Conservation (phyloP, 352 stramenopile genomes). For the Globisporangium spiculum region DNA sequence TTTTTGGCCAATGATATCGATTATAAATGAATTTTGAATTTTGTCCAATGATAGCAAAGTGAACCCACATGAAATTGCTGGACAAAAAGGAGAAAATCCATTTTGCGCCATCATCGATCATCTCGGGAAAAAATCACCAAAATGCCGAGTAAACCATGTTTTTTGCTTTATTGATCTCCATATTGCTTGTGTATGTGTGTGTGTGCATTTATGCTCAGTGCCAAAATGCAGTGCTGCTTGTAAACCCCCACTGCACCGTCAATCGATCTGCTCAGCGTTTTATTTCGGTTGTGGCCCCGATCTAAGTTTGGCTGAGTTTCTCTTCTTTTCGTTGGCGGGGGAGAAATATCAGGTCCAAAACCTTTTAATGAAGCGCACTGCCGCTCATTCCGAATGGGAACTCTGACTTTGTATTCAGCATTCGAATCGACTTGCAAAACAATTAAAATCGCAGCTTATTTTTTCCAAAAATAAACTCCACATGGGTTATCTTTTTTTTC, state of each 20-base stretch:
- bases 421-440: background rate
- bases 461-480: background rate
- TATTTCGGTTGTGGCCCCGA: background rate
- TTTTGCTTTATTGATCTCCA: too few relatives aligned
- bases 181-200: too few relatives aligned
- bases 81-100: background rate
- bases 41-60: background rate
- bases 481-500: background rate
- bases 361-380: background rate
- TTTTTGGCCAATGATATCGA: background rate
- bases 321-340: background rate
- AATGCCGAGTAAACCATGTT: background rate
- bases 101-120: background rate
- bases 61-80: background rate
- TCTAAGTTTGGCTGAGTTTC: background rate
- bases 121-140: background rate
- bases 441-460: background rate
- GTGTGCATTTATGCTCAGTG: too few relatives aligned
- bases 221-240: too few relatives aligned
- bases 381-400: background rate
- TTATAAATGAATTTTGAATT: background rate
- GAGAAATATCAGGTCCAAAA: background rate
- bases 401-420: background rate
- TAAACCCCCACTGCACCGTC: background rate
- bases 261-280: background rate